phyloP scores from a whole-genome alignment of 2,329 filamentous ascomycete genomes.

The Stagonosporopsis rhizophila region DNA sequence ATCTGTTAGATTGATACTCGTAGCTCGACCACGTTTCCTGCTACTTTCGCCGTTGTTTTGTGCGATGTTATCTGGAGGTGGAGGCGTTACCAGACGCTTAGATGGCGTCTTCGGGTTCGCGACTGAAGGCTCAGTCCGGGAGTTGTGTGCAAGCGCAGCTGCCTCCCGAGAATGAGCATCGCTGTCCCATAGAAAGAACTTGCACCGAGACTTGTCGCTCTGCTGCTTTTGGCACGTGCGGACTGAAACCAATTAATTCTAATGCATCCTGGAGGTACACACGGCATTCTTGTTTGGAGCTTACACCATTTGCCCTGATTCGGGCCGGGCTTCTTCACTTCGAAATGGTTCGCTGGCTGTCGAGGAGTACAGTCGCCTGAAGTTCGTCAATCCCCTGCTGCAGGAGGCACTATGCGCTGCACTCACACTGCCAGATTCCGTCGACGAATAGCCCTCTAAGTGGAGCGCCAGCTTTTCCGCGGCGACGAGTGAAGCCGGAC shows the following conservation, averaged over 20 bases:
- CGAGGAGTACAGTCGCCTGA: slow-evolving; percentile 63
- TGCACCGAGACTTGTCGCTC: slow-evolving; percentile 55
- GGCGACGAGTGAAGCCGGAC: slow-evolving; percentile 23
- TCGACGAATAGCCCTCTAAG: slow-evolving; percentile 31
- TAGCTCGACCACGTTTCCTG: slow-evolving; percentile 41
- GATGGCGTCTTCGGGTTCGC: slow-evolving; percentile 24
- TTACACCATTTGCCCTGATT: slow-evolving; percentile 64
- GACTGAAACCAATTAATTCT: slow-evolving; percentile 44
- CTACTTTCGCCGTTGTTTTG: slow-evolving; percentile 15
- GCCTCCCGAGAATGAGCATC: slow-evolving; percentile 60
- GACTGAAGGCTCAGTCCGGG: slow-evolving; percentile 46
- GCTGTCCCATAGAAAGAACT: slow-evolving; percentile 66
- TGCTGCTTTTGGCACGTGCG: slow-evolving; percentile 64
- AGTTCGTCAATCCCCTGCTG: slow-evolving; percentile 18
- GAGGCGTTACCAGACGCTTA: slow-evolving; percentile 25
- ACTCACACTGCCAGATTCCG: slow-evolving; percentile 40
- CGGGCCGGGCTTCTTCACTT: slow-evolving; percentile 63
- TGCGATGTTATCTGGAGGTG: slow-evolving; percentile 28
- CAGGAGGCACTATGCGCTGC: neutral
- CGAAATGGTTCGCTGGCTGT: slow-evolving; percentile 61
- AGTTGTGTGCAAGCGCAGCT: slow-evolving; percentile 55
- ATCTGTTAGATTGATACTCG: slow-evolving; percentile 38
- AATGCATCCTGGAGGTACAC: neutral
- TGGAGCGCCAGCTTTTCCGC: slow-evolving; percentile 15
- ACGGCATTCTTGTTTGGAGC: neutral